These are phyloP conservation scores for Chondrus crispus DNA, from an alignment of 23 red algal genomes.

Conservation along the genomic window DNA sequence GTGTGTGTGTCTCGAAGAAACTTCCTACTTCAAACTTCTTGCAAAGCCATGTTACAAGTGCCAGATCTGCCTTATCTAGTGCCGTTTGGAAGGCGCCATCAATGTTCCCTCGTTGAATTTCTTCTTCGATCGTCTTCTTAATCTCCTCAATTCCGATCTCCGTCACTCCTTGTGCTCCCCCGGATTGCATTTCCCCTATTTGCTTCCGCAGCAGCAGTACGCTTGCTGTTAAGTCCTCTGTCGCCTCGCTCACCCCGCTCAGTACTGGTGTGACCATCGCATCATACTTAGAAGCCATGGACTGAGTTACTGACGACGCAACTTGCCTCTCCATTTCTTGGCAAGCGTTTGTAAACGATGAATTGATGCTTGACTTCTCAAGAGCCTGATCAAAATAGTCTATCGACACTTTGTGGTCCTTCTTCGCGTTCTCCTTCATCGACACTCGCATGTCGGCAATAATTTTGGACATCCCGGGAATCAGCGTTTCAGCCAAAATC, in stretches of 20 bases:
- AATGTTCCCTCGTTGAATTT: conserved; percentile 29
- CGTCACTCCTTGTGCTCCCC: neutral
- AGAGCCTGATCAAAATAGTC: conserved; percentile 42
- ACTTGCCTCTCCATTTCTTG: conserved; percentile 58
- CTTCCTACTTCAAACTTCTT: conserved; percentile 41
- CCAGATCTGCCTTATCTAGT: conserved; percentile 43
- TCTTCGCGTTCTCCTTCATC: conserved; percentile 42
- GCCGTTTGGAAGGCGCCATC: conserved; percentile 48
- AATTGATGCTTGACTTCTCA: conserved; percentile 12
- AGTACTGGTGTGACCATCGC: conserved; percentile 38
- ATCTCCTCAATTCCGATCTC: conserved; percentile 40
- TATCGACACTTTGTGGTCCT: conserved; percentile 18
- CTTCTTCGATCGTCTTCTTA: conserved; percentile 37
- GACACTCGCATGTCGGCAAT: conserved; percentile 37
- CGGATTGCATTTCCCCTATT: neutral
- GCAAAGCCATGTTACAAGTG: conserved; percentile 38
- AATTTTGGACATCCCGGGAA: conserved; percentile 61
- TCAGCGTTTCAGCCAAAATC: conserved; percentile 40
- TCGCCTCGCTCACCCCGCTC: conserved; percentile 31
- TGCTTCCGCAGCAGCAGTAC: neutral
- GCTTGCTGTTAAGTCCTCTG: conserved; percentile 26
- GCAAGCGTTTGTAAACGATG: conserved; percentile 41
- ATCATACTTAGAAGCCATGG: conserved; percentile 52
- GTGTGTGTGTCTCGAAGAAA: conserved; percentile 48
- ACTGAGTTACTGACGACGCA: conserved; percentile 36